Evolutionary conservation across 495 filamentous ascomycete genomes (phyloP).

Genomic region (Entonaema liquescens): DNA sequence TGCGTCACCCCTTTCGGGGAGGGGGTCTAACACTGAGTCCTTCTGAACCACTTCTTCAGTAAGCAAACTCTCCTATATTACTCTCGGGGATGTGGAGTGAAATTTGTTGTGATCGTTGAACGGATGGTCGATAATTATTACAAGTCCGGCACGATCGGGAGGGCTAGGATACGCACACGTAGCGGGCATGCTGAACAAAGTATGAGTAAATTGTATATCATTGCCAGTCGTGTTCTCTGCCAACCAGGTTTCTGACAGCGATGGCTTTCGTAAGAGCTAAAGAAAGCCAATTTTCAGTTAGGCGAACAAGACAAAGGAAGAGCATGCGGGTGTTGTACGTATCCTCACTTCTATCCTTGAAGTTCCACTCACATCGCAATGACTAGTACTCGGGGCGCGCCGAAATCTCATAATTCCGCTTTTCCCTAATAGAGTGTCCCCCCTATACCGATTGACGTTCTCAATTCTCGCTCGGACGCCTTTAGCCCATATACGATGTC

Average conservation of each 20-base stretch:
- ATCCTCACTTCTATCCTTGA: constrained; percentile 1
- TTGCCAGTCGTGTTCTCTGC: background rate
- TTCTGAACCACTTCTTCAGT: background rate
- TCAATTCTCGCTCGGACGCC: background rate
- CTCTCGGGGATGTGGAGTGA: background rate
- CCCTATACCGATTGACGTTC: background rate
- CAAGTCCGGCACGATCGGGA: background rate
- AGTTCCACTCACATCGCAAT: background rate
- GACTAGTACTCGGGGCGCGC: constrained; percentile 12
- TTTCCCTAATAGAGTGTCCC: constrained; percentile 14
- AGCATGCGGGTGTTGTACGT: background rate
- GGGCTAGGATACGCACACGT: background rate
- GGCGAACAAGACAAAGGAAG: background rate
- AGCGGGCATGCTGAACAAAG: background rate
- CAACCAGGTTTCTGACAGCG: background rate
- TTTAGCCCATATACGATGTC: background rate
- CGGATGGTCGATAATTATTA: background rate
- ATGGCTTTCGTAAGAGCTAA: background rate
- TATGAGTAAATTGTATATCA: background rate
- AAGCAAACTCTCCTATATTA: background rate
- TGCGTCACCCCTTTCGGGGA: constrained; percentile 16
- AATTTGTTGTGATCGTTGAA: background rate
- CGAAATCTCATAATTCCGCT: constrained; percentile 22
- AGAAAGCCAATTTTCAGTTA: background rate
- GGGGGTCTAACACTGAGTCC: background rate